A percentile compares a stretch with the other conserved stretches of the same genome.
These are phyloP conservation scores for Diaporthe destruens DNA, from an alignment of 2,329 filamentous ascomycete species.

Conservation along the genomic window DNA sequence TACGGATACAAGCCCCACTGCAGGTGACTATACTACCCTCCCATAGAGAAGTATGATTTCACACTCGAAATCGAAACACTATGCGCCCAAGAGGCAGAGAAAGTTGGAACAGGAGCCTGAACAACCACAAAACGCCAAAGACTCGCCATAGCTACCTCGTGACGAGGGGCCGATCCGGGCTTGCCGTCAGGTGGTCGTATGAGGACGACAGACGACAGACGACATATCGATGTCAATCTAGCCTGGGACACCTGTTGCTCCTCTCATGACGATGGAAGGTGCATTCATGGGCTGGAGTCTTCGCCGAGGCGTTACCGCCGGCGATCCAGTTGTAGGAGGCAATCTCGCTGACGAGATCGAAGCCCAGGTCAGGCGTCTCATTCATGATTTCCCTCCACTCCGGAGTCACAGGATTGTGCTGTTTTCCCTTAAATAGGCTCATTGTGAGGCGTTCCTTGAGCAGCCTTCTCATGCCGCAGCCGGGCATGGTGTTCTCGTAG, in stretches of 20 bases:
- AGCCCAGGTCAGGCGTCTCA: slow-evolving; percentile 36
- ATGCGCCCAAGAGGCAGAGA: not conserved
- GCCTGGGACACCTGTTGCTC: slow-evolving; percentile 27
- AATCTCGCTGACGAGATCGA: slow-evolving; percentile 38
- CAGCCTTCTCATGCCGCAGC: slow-evolving; percentile 37
- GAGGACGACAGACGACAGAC: not conserved
- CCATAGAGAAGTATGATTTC: not conserved
- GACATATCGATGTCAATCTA: not conserved
- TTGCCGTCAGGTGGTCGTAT: not conserved
- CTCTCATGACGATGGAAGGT: slow-evolving; percentile 37
- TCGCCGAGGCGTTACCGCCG: slow-evolving; percentile 33
- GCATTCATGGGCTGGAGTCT: slow-evolving; percentile 23
- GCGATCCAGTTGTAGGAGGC: slow-evolving; percentile 36
- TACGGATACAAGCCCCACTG: not conserved
- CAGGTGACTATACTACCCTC: not conserved
- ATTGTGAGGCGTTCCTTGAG: slow-evolving; percentile 37
- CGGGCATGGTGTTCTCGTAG: slow-evolving; percentile 35
- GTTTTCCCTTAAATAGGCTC: slow-evolving; percentile 38
- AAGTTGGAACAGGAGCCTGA: not conserved
- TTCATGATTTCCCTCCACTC: slow-evolving; percentile 39
- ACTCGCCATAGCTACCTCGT: not conserved
- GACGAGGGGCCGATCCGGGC: too few relatives aligned
- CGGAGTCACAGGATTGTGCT: slow-evolving; percentile 36
- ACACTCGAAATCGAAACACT: not conserved
- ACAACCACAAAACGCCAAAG: not conserved